Evolutionary conservation across 805 yeast species (phyloP).

Genomic region (Cyberlindnera maritima): DNA sequence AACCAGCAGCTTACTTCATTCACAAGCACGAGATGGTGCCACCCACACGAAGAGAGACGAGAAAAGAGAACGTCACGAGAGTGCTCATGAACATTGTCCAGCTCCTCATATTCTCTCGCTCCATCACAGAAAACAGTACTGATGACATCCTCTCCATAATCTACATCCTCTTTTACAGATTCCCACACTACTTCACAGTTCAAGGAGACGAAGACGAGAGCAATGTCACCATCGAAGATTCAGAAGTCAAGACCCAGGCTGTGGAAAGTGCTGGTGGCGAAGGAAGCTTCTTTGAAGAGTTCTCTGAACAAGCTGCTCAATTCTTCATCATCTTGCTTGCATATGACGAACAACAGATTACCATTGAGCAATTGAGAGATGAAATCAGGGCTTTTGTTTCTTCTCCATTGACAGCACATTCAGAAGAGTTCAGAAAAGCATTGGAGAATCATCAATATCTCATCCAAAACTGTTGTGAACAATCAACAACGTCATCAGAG

Average conservation of each 20-base stretch:
- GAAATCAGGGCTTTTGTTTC: not conserved
- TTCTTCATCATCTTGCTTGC: slow-evolving; percentile 10
- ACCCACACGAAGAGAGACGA: slow-evolving; percentile 5
- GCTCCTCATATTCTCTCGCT: slow-evolving; percentile 14
- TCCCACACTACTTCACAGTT: slow-evolving; percentile 5
- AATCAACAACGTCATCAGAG: too few relatives aligned
- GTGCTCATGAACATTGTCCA: slow-evolving; percentile 20
- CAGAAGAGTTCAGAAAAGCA: slow-evolving; percentile 8
- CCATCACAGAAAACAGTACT: not conserved
- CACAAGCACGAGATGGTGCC: slow-evolving; percentile 16
- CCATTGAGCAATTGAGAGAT: slow-evolving; percentile 6
- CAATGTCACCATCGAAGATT: too few relatives aligned
- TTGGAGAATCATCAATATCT: slow-evolving; percentile 1
- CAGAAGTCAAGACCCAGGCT: too few relatives aligned
- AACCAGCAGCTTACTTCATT: slow-evolving; percentile 20
- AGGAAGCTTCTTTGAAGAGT: slow-evolving; percentile 8
- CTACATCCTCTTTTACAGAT: slow-evolving; percentile 9
- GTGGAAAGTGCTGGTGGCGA: too few relatives aligned
- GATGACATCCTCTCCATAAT: slow-evolving; percentile 7
- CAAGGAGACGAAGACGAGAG: not conserved
- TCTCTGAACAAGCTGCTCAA: slow-evolving; percentile 14
- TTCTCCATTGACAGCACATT: not conserved
- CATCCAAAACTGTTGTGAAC: too few relatives aligned
- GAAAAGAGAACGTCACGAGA: slow-evolving; percentile 15
- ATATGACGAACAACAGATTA: slow-evolving; percentile 4